Evolutionary conservation across 495 filamentous ascomycete genomes (phyloP).

Genomic region (Penicillium waksmanii): DNA sequence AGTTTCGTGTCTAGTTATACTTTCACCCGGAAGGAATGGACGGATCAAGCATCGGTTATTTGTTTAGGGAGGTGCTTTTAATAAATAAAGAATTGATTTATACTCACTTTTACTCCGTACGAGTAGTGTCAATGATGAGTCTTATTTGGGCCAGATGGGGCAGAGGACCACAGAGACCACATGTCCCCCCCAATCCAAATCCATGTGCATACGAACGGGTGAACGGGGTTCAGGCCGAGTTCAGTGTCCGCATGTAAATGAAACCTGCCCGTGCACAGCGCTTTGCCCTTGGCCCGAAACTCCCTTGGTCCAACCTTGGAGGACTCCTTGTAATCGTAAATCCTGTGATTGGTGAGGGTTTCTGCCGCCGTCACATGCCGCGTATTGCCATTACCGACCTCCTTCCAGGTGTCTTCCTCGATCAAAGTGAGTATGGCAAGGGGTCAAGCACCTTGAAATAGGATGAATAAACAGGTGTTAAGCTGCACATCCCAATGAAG

Average conservation of each 20-base stretch:
- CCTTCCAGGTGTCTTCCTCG: background rate
- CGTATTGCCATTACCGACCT: constrained; percentile 28
- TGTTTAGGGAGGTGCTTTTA: background rate
- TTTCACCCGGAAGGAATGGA: background rate
- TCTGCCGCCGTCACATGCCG: constrained; percentile 33
- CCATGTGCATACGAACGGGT: background rate
- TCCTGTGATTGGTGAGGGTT: constrained; percentile 29
- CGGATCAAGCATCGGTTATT: background rate
- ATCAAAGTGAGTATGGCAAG: background rate
- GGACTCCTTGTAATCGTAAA: constrained; percentile 29
- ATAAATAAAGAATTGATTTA: too few species aligned
- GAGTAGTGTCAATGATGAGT: too few species aligned
- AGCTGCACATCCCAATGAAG: background rate
- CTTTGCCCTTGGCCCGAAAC: constrained; percentile 20
- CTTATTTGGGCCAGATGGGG: background rate
- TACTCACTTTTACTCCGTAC: too few species aligned
- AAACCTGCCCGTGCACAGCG: constrained; percentile 1
- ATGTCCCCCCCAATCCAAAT: constrained; percentile 1
- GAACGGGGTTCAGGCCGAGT: constrained; percentile 7
- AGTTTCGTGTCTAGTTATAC: background rate
- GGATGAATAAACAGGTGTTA: background rate
- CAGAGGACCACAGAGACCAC: background rate
- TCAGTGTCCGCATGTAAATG: background rate
- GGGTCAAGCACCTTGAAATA: background rate
- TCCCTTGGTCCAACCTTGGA: constrained; percentile 1